These are phyloP conservation scores for Aureoboletus auriporus DNA, from an alignment of 768 basidiomycete genomes.

Conservation along the genomic window DNA sequence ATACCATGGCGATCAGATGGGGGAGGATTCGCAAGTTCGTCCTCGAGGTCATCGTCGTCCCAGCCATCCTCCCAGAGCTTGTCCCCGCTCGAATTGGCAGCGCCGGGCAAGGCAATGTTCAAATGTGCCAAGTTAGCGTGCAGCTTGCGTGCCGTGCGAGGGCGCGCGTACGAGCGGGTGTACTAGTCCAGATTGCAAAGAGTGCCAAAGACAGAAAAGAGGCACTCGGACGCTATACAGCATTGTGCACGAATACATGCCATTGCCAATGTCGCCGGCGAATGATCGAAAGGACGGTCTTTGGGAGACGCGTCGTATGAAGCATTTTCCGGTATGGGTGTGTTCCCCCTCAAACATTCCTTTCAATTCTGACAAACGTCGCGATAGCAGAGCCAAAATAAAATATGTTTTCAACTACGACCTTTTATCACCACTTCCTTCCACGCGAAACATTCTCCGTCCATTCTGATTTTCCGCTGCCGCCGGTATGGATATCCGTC, in stretches of 20 bases:
- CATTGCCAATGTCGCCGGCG: too few species aligned
- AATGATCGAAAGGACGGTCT: too few species aligned
- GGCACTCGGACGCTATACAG: slow-evolving; percentile 53
- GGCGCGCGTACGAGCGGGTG: not conserved
- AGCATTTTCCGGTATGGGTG: too few species aligned
- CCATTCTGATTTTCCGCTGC: not conserved
- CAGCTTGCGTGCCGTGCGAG: slow-evolving; percentile 56
- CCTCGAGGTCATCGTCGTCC: slow-evolving; percentile 99
- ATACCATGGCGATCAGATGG: slow-evolving; percentile 50
- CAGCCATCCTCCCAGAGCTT: slow-evolving; percentile 99
- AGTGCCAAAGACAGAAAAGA: slow-evolving; percentile 49
- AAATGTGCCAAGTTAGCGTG: slow-evolving; percentile 78
- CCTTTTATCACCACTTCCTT: too few species aligned
- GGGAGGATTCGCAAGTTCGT: slow-evolving; percentile 89
- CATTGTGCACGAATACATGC: slow-evolving; percentile 31
- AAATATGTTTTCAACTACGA: too few species aligned
- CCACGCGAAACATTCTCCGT: too few species aligned
- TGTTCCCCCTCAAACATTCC: too few species aligned
- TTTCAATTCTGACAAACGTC: slow-evolving; percentile 16
- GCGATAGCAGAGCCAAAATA: slow-evolving; percentile 18
- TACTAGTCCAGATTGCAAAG: slow-evolving; percentile 60
- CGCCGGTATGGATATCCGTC: not conserved
- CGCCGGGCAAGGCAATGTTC: slow-evolving; percentile 67
- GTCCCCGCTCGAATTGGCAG: slow-evolving; percentile 76
- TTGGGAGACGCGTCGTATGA: too few species aligned